Evolutionary conservation across 371 early-diverging fungal species (phyloP).

Genomic region (Mucor sp.): DNA sequence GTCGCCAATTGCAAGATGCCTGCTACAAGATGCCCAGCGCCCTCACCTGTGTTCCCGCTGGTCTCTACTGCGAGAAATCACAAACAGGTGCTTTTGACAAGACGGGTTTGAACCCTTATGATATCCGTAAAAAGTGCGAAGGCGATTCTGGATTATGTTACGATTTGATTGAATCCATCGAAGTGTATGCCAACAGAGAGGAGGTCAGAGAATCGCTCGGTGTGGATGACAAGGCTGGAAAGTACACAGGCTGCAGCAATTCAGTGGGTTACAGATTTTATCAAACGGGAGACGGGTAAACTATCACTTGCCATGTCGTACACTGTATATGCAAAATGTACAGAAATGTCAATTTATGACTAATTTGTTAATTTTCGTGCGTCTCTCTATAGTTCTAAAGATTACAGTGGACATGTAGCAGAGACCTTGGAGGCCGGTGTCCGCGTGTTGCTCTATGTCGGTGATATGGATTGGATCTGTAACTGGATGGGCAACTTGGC

Average conservation of each 20-base stretch:
- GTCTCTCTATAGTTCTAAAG: conserved; percentile 4
- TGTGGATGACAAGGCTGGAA: conserved; percentile 48
- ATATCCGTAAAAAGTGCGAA: conserved; percentile 73
- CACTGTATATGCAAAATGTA: background rate
- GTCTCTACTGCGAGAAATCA: conserved; percentile 75
- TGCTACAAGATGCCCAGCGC: conserved; percentile 78
- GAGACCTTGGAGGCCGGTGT: conserved; percentile 59
- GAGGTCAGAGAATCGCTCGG: conserved; percentile 77
- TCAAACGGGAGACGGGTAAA: conserved; percentile 80
- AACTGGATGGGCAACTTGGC: conserved; percentile 81
- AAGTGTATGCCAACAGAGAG: conserved; percentile 68
- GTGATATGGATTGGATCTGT: conserved; percentile 34
- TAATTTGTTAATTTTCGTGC: conserved; percentile 3
- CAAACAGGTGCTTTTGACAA: conserved; percentile 57
- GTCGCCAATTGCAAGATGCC: conserved; percentile 66
- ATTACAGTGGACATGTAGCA: conserved; percentile 37
- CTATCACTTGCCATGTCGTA: conserved; percentile 20
- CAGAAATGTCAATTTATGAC: conserved; percentile 15
- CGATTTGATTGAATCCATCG: conserved; percentile 71
- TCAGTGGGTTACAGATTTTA: conserved; percentile 74
- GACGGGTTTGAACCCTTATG: conserved; percentile 76
- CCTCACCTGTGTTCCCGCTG: conserved; percentile 80
- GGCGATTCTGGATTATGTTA: conserved; percentile 70
- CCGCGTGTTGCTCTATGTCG: conserved; percentile 79
- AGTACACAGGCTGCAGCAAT: conserved; percentile 75